Base-by-base conservation (phyloP, 148 eudicot genomes). In the Persicaria tinctoria region DNA sequence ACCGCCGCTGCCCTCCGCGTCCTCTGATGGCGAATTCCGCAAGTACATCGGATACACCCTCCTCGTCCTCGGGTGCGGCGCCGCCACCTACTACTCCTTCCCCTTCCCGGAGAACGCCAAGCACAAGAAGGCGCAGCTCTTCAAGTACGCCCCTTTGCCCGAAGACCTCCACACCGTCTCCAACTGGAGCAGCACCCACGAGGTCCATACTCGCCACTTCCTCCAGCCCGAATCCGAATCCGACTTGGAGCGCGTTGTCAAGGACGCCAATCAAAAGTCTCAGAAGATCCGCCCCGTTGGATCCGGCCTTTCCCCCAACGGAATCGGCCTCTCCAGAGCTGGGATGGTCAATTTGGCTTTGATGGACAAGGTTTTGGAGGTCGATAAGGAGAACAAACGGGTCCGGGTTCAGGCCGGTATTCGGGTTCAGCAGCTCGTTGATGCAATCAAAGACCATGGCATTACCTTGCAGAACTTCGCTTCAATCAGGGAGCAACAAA, bases 161-260 rank as follows among this genome's bases (percentile, higher is more conserved):
- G 91, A 89, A 0, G 98, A 91, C 70, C 93, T 91, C 72, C 96
- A 93, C 79, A 83, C 89, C 0, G 76, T 91, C 13, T 79, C 95
- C 78, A 93, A 91, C 16, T 91, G 98, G 98, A 91, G 97, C 44
- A 93, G 88, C n/a, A 93, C 98, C 77, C 97, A 93, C 78, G 89
- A 87, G 73, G 97, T 90, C 74, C 90, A 82, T 56, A 89, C 97
- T 45, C 85, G 93, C 7, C 76, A 79, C 38, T 93, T 88, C 76
- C 32, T 83, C 53, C 95, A 94, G 57, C 98, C 98, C 70, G 96
- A 91, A n/a, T 14, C 80, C 4, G 8, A 86, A 0, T 38, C 80
- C 7, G 88, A 87, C 48, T 78, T 94, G 55, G 92, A 91, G 66
- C 20, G 50, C 10, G 63, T 86, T 0, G 91, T 94, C 0, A 74